Conservation (phyloP, 495 filamentous ascomycete species). For the Articulospora tetracladia region DNA sequence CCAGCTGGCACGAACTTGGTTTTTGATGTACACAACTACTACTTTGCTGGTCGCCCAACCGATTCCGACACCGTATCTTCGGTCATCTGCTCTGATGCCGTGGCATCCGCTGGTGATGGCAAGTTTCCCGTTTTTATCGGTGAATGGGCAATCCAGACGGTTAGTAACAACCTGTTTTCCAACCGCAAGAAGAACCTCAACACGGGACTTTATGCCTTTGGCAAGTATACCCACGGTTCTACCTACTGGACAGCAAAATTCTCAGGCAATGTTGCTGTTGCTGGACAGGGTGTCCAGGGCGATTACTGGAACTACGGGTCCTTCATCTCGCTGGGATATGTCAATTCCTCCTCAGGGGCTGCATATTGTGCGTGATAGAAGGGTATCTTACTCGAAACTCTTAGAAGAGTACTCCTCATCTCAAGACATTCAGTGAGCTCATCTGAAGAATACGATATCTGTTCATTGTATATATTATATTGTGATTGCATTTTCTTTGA, state of each 20-base stretch:
- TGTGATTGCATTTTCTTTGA: too few relatives aligned
- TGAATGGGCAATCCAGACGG: constrained; percentile 9
- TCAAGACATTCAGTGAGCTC: too few relatives aligned
- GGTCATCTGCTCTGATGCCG: constrained; percentile 2
- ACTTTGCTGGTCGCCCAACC: constrained; percentile 1
- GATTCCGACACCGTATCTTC: neutral
- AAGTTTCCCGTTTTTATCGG: constrained; percentile 13
- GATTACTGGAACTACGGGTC: constrained; percentile 10
- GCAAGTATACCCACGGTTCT: neutral
- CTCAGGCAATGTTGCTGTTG: constrained; percentile 1
- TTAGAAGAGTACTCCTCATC: too few relatives aligned
- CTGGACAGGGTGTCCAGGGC: constrained; percentile 3
- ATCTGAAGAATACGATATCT: too few relatives aligned
- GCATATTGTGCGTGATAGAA: constrained; percentile 1
- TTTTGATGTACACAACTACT: constrained; percentile 9
- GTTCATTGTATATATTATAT: too few relatives aligned
- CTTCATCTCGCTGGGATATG: constrained; percentile 3
- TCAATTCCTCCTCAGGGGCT: neutral
- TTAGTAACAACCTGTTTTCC: neutral
- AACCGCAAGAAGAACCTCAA: constrained; percentile 5
- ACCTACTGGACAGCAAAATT: constrained; percentile 7
- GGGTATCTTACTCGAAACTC: too few relatives aligned
- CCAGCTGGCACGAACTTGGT: neutral
- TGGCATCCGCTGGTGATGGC: neutral
- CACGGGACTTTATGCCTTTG: constrained; percentile 4